Percentiles rank a stretch among this genome's conserved stretches.
Conservation (phyloP, 306 rosid genomes). For the Glycine tomentella region DNA sequence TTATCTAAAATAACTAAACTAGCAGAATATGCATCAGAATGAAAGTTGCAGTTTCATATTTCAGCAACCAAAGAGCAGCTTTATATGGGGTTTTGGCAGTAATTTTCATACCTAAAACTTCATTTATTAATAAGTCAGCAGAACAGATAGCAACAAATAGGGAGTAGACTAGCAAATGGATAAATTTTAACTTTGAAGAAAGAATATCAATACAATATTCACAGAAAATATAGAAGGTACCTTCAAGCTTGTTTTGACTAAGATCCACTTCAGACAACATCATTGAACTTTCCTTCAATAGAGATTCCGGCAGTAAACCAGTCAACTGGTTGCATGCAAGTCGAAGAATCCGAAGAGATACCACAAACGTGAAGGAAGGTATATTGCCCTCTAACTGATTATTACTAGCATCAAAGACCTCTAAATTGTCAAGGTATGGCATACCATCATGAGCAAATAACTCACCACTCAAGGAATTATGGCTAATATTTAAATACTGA, state of each 20-base stretch:
- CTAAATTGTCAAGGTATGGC: constrained; percentile 83
- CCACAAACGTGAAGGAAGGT: constrained; percentile 74
- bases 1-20: neutral
- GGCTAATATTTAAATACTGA: constrained; percentile 68
- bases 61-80: neutral
- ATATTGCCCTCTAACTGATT: constrained; percentile 69
- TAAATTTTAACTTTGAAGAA: constrained; percentile 7
- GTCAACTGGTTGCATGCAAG: constrained; percentile 71
- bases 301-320: constrained; percentile 69
- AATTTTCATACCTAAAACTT: neutral
- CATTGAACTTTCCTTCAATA: constrained; percentile 77
- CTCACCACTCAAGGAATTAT: constrained; percentile 71
- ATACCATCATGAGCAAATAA: constrained; percentile 83
- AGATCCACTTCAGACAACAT: constrained; percentile 81
- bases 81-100: neutral
- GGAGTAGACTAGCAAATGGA: constrained; percentile 1
- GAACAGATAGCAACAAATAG: neutral
- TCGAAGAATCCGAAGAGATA: constrained; percentile 70
- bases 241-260: constrained; percentile 77
- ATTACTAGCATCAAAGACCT: constrained; percentile 76
- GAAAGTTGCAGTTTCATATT: neutral
- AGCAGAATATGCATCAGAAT: neutral
- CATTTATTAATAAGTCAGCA: neutral
- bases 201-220: neutral
- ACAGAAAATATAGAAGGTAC: constrained; percentile 47